phyloP scores from a whole-genome alignment of 2,329 filamentous ascomycete species.

The Exophiala dermatitidis region DNA sequence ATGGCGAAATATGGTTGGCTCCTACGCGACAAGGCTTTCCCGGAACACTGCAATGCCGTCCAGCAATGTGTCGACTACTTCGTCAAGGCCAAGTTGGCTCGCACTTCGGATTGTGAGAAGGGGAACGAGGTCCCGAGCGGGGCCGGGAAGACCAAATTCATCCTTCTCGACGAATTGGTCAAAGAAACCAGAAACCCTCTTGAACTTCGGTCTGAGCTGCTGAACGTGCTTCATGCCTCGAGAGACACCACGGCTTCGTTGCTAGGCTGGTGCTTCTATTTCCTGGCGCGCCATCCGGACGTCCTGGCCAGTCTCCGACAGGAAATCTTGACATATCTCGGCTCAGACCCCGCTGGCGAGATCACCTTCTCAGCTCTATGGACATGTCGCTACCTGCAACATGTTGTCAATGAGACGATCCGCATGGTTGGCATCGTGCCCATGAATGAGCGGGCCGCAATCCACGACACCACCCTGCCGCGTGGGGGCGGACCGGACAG shows the following conservation, averaged over 20 bases:
- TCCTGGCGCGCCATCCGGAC: conserved; percentile 27
- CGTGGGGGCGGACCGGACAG: conserved; percentile 26
- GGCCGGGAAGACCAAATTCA: conserved; percentile 10
- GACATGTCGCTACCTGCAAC: conserved; percentile 54
- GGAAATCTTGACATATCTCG: conserved; percentile 2
- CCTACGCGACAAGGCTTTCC: conserved; percentile 35
- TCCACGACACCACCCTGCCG: conserved; percentile 26
- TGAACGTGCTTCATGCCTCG: conserved; percentile 33
- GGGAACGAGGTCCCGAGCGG: conserved; percentile 26
- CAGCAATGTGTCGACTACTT: conserved; percentile 45
- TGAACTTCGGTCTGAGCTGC: conserved; percentile 28
- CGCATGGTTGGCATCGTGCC: conserved; percentile 9
- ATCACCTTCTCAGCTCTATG: conserved; percentile 46
- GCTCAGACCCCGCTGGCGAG: background rate
- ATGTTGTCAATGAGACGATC: conserved; percentile 24
- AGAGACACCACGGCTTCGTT: conserved; percentile 33
- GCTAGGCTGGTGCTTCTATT: conserved; percentile 30
- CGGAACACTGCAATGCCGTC: conserved; percentile 35
- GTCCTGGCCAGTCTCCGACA: conserved; percentile 4
- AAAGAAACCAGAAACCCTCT: conserved; percentile 21
- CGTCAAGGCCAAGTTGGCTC: conserved; percentile 37
- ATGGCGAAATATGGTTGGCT: conserved; percentile 33
- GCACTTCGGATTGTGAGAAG: conserved; percentile 25
- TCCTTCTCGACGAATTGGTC: conserved; percentile 19
- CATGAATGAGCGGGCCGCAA: conserved; percentile 10